Conservation (phyloP, 148 eudicot species). For the Chenopodium suecicum region DNA sequence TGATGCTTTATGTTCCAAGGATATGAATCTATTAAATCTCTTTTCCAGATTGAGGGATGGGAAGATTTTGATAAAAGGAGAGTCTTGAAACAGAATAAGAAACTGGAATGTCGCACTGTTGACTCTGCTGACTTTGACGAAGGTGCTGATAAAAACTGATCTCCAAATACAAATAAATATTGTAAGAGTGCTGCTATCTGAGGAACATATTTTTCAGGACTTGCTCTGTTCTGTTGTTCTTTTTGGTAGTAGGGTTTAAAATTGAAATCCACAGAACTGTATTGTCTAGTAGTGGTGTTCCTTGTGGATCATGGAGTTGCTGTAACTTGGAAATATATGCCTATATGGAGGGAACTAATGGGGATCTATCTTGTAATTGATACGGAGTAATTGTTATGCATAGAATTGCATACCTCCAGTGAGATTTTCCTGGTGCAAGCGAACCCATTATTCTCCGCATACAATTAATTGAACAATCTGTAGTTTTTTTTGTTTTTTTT, state of each 20-base stretch:
- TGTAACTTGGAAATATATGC: not conserved
- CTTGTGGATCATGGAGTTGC: not conserved
- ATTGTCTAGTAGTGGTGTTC: not conserved
- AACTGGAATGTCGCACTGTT: conserved; percentile 76
- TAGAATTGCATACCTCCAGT: not conserved
- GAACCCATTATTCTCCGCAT: too few species aligned
- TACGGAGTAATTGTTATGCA: not conserved
- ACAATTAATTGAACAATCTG: too few species aligned
- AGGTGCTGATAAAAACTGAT: conserved; percentile 87
- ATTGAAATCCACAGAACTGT: not conserved
- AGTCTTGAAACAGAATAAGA: conserved; percentile 72
- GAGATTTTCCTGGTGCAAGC: not conserved
- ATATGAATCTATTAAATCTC: not conserved
- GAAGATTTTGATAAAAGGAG: conserved; percentile 79
- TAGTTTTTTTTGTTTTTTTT: too few species aligned
- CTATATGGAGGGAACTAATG: not conserved
- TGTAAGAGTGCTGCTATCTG: not conserved
- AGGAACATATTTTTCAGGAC: not conserved
- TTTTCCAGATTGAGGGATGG: conserved; percentile 84
- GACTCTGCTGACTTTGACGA: conserved; percentile 79
- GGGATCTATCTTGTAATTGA: not conserved
- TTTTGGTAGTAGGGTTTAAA: not conserved
- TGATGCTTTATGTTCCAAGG: conserved; percentile 5
- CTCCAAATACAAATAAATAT: not conserved
- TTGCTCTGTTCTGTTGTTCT: not conserved